Conservation (phyloP, 2,329 filamentous ascomycete species). For the Ophiocordyceps sinensis region DNA sequence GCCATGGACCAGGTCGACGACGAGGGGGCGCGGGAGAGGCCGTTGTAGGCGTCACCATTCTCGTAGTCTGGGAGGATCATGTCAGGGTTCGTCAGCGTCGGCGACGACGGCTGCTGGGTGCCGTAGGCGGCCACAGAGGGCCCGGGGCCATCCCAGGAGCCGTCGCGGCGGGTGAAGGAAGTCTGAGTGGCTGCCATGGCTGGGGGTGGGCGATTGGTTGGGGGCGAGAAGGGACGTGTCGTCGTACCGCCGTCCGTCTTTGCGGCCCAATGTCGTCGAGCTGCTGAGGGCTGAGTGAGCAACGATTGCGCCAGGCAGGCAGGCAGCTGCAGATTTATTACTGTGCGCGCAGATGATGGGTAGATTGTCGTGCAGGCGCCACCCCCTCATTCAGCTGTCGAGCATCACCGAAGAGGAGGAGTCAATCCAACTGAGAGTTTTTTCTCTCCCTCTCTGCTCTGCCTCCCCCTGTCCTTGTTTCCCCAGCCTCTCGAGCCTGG, state of each 20-base stretch:
- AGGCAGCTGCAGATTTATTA: neutral
- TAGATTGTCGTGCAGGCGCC: constrained; percentile 1
- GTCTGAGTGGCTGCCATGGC: constrained; percentile 18
- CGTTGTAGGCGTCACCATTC: constrained; percentile 37
- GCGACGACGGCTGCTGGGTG: constrained; percentile 52
- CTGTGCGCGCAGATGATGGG: neutral
- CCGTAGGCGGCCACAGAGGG: constrained; percentile 23
- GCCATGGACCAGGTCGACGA: constrained; percentile 37
- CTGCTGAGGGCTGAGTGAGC: neutral
- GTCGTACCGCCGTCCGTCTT: neutral
- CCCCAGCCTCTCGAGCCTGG: no score
- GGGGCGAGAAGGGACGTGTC: neutral
- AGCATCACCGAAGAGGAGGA: neutral
- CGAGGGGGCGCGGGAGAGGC: constrained; percentile 31
- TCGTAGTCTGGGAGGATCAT: constrained; percentile 79
- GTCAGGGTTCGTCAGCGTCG: constrained; percentile 83
- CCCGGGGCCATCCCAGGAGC: constrained; percentile 13
- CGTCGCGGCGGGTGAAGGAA: constrained; percentile 11
- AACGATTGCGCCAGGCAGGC: neutral
- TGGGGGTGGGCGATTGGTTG: neutral
- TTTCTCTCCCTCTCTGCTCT: no score
- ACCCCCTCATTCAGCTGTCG: constrained; percentile 1
- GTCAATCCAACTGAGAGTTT: no score
- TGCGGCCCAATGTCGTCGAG: neutral
- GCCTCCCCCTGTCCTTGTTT: no score